Percentiles rank a stretch among this genome's conserved stretches.
Evolutionary conservation across 495 filamentous ascomycete genomes (phyloP).

Genomic region (Pyrenula aspistea): DNA sequence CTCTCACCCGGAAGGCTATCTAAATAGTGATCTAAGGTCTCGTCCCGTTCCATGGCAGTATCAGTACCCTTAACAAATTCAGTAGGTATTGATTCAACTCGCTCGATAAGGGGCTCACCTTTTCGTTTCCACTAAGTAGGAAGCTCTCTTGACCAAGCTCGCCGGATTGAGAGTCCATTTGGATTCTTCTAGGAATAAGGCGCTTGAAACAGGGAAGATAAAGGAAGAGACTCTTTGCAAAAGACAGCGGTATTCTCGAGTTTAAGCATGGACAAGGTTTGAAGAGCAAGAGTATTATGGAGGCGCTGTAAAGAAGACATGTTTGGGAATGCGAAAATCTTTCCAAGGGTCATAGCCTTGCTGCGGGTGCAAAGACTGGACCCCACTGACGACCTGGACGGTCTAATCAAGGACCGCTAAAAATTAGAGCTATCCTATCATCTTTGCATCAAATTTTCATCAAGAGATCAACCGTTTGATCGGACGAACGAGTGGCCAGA

Average conservation of each 20-base stretch:
- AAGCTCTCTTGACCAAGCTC: too few species aligned
- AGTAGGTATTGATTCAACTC: not conserved
- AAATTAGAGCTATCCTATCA: not conserved
- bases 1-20: not conserved
- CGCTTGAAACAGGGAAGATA: not conserved
- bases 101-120: not conserved
- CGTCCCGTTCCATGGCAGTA: not conserved
- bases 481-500: not conserved
- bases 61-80: not conserved
- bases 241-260: not conserved
- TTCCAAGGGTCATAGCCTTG: not conserved
- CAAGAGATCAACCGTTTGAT: not conserved
- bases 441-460: not conserved
- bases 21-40: not conserved
- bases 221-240: not conserved
- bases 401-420: not conserved
- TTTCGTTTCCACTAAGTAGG: not conserved
- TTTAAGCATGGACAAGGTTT: not conserved
- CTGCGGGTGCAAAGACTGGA: not conserved
- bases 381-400: not conserved
- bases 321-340: not conserved
- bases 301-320: not conserved
- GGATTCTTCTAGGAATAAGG: not conserved
- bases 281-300: not conserved
- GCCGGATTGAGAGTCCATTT: not conserved